phyloP scores from a whole-genome alignment of 768 basidiomycete species.

The Russula sp. region DNA sequence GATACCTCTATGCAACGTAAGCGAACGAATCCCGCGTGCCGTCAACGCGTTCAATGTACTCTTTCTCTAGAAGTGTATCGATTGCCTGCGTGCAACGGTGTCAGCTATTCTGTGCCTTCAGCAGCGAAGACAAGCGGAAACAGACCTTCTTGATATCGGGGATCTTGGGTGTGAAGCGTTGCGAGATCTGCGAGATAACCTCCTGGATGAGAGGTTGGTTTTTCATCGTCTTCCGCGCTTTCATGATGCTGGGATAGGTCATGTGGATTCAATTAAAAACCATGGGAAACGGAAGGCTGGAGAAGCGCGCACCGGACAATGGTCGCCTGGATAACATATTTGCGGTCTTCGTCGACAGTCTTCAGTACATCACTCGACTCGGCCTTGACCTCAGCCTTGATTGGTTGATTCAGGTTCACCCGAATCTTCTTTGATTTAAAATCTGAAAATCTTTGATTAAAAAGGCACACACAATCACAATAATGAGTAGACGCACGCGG shows the following conservation, averaged over 20 bases:
- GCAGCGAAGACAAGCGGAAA: not conserved
- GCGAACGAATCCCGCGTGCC: slow-evolving; percentile 87
- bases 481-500: slow-evolving; percentile 47
- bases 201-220: slow-evolving; percentile 88
- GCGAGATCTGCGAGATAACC: slow-evolving; percentile 84
- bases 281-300: not conserved
- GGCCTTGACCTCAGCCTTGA: slow-evolving; percentile 92
- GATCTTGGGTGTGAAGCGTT: slow-evolving; percentile 88
- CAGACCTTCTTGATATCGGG: slow-evolving; percentile 92
- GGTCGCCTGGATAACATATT: slow-evolving; percentile 93
- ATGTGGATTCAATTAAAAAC: slow-evolving; percentile 12
- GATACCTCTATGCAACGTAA: slow-evolving; percentile 54
- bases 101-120: not conserved
- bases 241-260: slow-evolving; percentile 69
- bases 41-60: slow-evolving; percentile 94
- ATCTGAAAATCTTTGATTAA: slow-evolving; percentile 41
- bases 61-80: slow-evolving; percentile 89
- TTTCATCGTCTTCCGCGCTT: slow-evolving; percentile 93
- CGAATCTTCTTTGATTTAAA: slow-evolving; percentile 95
- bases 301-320: slow-evolving; percentile 65
- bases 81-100: slow-evolving; percentile 59
- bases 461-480: not conserved
- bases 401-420: slow-evolving; percentile 85
- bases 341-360: slow-evolving; percentile 95
- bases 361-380: slow-evolving; percentile 88